These are phyloP conservation scores for Coemansia sp. DNA, from an alignment of 371 early-diverging fungal species.

Conservation along the genomic window DNA sequence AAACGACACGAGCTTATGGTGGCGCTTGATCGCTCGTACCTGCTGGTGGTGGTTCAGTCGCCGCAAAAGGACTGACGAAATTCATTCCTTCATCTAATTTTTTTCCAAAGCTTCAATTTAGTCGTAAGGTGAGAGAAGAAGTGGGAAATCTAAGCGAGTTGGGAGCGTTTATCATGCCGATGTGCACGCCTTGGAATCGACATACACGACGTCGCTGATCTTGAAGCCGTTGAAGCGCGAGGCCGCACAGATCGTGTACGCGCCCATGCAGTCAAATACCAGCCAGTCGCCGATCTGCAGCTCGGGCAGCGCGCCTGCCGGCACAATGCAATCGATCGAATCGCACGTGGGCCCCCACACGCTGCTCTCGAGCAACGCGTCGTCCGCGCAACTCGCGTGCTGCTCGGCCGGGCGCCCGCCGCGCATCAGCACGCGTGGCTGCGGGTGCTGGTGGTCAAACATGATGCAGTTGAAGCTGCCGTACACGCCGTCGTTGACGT, in stretches of 20 bases:
- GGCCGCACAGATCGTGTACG: slow-evolving; percentile 90
- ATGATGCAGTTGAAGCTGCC: slow-evolving; percentile 97
- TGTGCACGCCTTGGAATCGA: slow-evolving; percentile 53
- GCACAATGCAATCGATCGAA: slow-evolving; percentile 91
- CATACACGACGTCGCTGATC: slow-evolving; percentile 81
- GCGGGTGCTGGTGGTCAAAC: slow-evolving; percentile 90
- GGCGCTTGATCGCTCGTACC: slow-evolving; percentile 86
- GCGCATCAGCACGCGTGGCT: slow-evolving; percentile 66
- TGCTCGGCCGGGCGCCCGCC: neutral
- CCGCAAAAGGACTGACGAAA: slow-evolving; percentile 54
- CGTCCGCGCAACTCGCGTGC: neutral
- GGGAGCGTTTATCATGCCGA: too few species aligned
- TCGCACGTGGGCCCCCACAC: slow-evolving; percentile 99
- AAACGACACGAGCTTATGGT: slow-evolving; percentile 96
- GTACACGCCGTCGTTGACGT: slow-evolving; percentile 98
- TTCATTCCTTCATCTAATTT: neutral
- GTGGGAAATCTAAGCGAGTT: too few species aligned
- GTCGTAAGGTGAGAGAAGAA: neutral
- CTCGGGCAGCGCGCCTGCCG: slow-evolving; percentile 70
- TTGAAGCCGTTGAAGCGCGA: slow-evolving; percentile 91
- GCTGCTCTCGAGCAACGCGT: slow-evolving; percentile 59
- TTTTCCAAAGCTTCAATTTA: slow-evolving; percentile 3
- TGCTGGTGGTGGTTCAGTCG: slow-evolving; percentile 86
- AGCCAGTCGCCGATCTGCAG: slow-evolving; percentile 96
- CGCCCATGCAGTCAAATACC: slow-evolving; percentile 94